These are phyloP conservation scores for Candida labiduridarum DNA, from an alignment of 1,139 yeast species.

Conservation along the genomic window DNA sequence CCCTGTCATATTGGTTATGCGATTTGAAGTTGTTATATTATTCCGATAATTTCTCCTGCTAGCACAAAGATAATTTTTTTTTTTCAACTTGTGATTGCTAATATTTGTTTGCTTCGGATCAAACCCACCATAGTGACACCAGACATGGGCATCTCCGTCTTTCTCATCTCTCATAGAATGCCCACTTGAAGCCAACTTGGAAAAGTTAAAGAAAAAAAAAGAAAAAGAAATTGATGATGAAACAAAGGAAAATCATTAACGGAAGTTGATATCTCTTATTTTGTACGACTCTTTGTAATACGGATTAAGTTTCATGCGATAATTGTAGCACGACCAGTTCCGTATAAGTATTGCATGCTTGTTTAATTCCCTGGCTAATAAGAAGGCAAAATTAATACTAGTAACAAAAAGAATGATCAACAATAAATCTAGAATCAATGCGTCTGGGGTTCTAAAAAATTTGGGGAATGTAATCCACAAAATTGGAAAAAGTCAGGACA, in stretches of 20 bases:
- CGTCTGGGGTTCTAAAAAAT: not conserved
- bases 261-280: not conserved
- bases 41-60: no score
- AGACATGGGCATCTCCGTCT: not conserved
- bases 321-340: not conserved
- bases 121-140: not conserved
- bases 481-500: not conserved
- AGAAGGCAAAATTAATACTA: not conserved
- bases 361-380: not conserved
- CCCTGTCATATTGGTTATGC: no score
- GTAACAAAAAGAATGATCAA: not conserved
- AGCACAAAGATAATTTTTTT: no score
- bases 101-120: not conserved
- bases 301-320: not conserved
- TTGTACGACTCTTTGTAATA: not conserved
- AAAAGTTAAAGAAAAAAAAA: not conserved
- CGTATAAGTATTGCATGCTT: not conserved
- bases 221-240: not conserved
- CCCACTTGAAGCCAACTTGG: not conserved
- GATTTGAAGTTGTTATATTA: no score
- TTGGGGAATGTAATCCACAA: not conserved
- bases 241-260: not conserved
- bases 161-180: not conserved
- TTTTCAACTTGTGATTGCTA: not conserved
- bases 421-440: conserved; percentile 1